Evolutionary conservation across 768 basidiomycete genomes (phyloP).

Genomic region (Chalciporus chontae): DNA sequence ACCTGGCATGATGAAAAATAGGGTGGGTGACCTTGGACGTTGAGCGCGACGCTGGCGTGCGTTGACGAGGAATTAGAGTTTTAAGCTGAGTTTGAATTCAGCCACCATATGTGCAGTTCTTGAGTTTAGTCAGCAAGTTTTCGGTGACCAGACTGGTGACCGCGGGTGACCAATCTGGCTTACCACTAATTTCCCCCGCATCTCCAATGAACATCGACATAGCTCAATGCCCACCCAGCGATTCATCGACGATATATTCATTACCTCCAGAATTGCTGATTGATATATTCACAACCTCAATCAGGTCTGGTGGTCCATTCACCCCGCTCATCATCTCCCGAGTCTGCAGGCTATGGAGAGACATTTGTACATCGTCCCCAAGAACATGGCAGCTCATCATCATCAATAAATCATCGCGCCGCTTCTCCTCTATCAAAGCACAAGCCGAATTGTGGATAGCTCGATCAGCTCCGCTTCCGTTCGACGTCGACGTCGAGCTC

Average conservation of each 20-base stretch:
- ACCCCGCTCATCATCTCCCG: conserved; percentile 46
- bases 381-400: conserved; percentile 57
- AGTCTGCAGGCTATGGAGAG: conserved; percentile 61
- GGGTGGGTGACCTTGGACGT: conserved; percentile 40
- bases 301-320: conserved; percentile 41
- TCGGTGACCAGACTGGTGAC: too few relatives aligned
- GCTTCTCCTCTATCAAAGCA: conserved; percentile 36
- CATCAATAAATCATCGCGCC: conserved; percentile 42
- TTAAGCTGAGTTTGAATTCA: conserved; percentile 33
- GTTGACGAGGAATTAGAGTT: conserved; percentile 40
- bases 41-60: conserved; percentile 50
- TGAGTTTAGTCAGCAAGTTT: conserved; percentile 38
- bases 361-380: conserved; percentile 51
- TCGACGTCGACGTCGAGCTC: conserved; percentile 52
- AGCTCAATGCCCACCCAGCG: not conserved
- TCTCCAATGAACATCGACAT: not conserved
- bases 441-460: conserved; percentile 54
- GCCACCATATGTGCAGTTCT: conserved; percentile 40
- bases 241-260: conserved; percentile 16
- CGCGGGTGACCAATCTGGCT: too few relatives aligned
- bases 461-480: conserved; percentile 50
- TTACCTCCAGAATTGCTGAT: conserved; percentile 63
- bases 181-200: too few relatives aligned
- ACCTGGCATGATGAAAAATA: conserved; percentile 62
- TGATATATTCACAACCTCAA: conserved; percentile 51